phyloP scores from a whole-genome alignment of 345 rosid genomes.

The Punica granatum region DNA sequence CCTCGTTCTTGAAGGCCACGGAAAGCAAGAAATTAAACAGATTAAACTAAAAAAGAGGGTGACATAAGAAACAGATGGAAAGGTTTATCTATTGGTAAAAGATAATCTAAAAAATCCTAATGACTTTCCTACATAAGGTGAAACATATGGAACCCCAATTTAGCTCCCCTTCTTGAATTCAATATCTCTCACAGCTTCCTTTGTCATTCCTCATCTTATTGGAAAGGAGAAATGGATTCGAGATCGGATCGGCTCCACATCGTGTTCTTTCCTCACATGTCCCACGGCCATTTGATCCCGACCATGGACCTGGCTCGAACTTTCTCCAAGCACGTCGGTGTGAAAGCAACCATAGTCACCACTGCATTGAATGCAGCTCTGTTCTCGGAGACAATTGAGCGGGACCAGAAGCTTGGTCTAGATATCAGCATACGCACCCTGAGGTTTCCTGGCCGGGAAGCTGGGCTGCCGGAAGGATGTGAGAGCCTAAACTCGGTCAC shows the following conservation, averaged over 20 bases:
- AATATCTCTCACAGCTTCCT: too few relatives aligned
- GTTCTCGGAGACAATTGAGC: background rate
- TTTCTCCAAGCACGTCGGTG: conserved; percentile 23
- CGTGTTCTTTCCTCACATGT: conserved; percentile 30
- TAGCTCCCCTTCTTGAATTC: too few relatives aligned
- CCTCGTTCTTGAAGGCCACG: background rate
- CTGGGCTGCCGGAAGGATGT: conserved; percentile 38
- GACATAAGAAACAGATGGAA: background rate
- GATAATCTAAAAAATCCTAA: background rate
- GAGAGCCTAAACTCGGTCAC: conserved; percentile 29
- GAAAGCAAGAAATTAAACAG: too few relatives aligned
- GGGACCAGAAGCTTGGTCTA: conserved; percentile 13
- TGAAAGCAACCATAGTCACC: conserved; percentile 22
- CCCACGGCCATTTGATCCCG: conserved; percentile 30
- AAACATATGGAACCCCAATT: too few relatives aligned
- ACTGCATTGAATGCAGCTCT: conserved; percentile 19
- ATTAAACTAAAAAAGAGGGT: too few relatives aligned
- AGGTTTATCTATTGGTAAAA: too few relatives aligned
- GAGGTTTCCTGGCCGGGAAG: conserved; percentile 33
- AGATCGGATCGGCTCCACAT: conserved; percentile 2
- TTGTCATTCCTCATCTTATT: too few relatives aligned
- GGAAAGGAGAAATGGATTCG: background rate
- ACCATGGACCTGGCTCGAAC: conserved; percentile 25
- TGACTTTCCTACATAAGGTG: background rate
- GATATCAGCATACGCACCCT: conserved; percentile 24